Evolutionary conservation across 495 filamentous ascomycete genomes (phyloP).

Genomic region (Penicillium subrubescens): DNA sequence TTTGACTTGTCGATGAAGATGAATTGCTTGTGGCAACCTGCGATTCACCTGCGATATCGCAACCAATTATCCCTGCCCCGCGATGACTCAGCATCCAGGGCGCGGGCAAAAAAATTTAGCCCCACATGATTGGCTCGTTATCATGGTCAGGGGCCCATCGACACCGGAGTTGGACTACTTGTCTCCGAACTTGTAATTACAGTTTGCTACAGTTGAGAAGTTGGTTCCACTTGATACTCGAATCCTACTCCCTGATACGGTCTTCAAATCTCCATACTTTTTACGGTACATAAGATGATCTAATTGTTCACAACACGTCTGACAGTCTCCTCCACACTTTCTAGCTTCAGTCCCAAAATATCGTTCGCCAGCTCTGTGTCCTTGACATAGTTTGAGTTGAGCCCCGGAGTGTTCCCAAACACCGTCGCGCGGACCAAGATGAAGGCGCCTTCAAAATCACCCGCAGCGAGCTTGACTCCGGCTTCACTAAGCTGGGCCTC

Average conservation of each 20-base stretch:
- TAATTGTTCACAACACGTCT: constrained; percentile 18
- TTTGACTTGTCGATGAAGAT: constrained; percentile 24
- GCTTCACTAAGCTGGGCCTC: constrained; percentile 31
- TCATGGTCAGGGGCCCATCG: not conserved
- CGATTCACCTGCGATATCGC: constrained; percentile 38
- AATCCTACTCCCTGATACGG: not conserved
- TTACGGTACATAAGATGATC: not conserved
- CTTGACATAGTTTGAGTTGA: constrained; percentile 33
- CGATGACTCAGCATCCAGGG: constrained; percentile 37
- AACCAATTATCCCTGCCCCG: constrained; percentile 32
- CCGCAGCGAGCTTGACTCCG: constrained; percentile 33
- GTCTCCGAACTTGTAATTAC: constrained; percentile 4
- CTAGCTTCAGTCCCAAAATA: constrained; percentile 30
- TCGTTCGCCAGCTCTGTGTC: constrained; percentile 32
- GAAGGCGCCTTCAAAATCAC: constrained; percentile 39
- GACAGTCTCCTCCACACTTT: constrained; percentile 33
- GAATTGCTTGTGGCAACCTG: constrained; percentile 29
- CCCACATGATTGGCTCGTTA: constrained; percentile 24
- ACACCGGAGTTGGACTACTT: constrained; percentile 13
- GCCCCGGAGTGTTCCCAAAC: constrained; percentile 29
- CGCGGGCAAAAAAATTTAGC: constrained; percentile 6
- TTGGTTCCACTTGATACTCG: not conserved
- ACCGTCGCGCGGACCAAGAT: constrained; percentile 30
- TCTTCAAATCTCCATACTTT: not conserved
- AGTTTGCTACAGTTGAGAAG: not conserved